Evolutionary conservation across 164 flowering plant species (phyloP), one percentile per base, ranked within the genome.

Genomic region (Berberis thunbergii): DNA sequence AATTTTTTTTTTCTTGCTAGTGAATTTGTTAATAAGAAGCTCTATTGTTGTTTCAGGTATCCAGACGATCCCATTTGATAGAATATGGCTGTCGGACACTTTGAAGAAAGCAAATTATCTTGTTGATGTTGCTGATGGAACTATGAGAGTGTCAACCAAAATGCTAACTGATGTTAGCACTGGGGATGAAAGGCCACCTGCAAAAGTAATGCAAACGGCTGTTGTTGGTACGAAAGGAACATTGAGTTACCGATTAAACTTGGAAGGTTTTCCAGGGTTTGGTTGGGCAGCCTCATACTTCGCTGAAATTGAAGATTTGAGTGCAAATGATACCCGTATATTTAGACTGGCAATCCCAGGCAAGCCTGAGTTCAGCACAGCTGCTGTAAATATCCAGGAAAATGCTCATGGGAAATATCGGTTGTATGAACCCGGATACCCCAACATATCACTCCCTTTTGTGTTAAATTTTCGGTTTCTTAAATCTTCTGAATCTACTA

Each of bases 191-290:
- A 81, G 77, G 56, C 99, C 99, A 40, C 99, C 99, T 53, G 65
- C 80, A 74, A 95, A 84, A 75, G 99, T 91, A 68, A 91, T 95
- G 97, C 99, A 95, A 76, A 91, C 99, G 45, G 99, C 99, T 69
- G 97, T 91, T n/a, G 92, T 95, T 54, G 97, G 99, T 50, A 84
- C 78, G 64, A 81, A 82, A 63, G 99, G 99, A 58, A 66, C 84
- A 52, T 62, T 95, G 62, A 85, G 91, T 60, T 95, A 95, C 67
- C 89, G 99, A 13, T 63, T 95, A 78, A 88, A 89, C 75, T 81
- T 95, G 74, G 88, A 91, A 53, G 99, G 94, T 39, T 95, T 95
- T 76, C 99, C 97, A 46, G 96, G 92, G 59, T 76, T 45, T 75
- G 97, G 97, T 7, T 95, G 99, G 99, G 99, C 99, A n/a, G 67